Percentiles rank a stretch among this genome's conserved stretches.
These are phyloP conservation scores for Trypanosoma mega DNA, from an alignment of 208 protist species.

Conservation along the genomic window DNA sequence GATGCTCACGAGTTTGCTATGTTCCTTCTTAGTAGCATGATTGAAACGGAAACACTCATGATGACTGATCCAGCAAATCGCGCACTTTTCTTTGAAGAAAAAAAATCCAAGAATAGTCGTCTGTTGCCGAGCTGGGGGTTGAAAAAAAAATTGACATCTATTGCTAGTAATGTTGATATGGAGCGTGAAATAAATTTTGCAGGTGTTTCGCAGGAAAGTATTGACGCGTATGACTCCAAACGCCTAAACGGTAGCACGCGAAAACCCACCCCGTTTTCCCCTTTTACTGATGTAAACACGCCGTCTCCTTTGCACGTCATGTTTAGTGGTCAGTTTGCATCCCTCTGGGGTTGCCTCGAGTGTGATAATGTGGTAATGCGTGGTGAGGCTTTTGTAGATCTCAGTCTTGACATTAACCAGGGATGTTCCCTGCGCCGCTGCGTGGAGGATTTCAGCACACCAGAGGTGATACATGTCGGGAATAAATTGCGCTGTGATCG, in stretches of 20 bases:
- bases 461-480: slow-evolving; percentile 73
- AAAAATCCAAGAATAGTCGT: slow-evolving; percentile 38
- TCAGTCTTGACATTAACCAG: slow-evolving; percentile 77
- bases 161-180: too few relatives aligned
- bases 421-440: slow-evolving; percentile 80
- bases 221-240: background rate
- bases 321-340: slow-evolving; percentile 71
- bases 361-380: slow-evolving; percentile 58
- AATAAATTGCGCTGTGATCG: slow-evolving; percentile 87
- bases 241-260: slow-evolving; percentile 5
- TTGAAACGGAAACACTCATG: slow-evolving; percentile 72
- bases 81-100: slow-evolving; percentile 48
- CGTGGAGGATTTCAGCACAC: slow-evolving; percentile 67
- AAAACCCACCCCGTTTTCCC: background rate
- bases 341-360: slow-evolving; percentile 73
- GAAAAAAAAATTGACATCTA: slow-evolving; percentile 1
- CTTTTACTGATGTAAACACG: background rate
- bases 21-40: slow-evolving; percentile 87
- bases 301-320: slow-evolving; percentile 71
- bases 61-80: slow-evolving; percentile 64
- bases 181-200: too few relatives aligned
- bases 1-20: slow-evolving; percentile 91
- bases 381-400: slow-evolving; percentile 82
- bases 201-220: background rate
- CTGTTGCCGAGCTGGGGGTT: slow-evolving; percentile 17